Conservation (phyloP, 768 basidiomycete genomes). For the Suillus clintonianus region DNA sequence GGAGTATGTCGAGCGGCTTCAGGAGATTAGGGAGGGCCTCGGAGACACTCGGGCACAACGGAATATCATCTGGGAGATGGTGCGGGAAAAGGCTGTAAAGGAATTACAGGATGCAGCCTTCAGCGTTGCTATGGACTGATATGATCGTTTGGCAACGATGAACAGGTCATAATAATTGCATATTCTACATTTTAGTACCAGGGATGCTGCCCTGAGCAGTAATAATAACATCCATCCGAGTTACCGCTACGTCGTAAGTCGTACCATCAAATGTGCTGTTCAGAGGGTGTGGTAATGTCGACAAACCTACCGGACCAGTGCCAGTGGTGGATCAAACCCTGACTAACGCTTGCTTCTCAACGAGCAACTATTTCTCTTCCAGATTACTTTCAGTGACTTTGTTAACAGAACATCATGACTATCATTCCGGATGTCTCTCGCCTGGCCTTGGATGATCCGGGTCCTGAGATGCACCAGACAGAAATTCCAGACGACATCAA, state of each 20-base stretch:
- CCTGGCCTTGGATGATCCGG: conserved; percentile 44
- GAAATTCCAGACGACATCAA: conserved; percentile 33
- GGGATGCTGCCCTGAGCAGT: background rate
- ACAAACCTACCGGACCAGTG: no score
- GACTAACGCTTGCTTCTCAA: conserved; percentile 2
- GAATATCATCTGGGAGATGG: conserved; percentile 73
- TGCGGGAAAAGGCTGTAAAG: conserved; percentile 70
- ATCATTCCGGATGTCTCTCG: conserved; percentile 50
- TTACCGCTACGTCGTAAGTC: background rate
- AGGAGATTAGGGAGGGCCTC: conserved; percentile 80
- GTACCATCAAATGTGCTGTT: background rate
- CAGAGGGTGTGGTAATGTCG: background rate
- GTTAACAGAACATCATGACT: conserved; percentile 20
- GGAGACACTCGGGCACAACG: conserved; percentile 75
- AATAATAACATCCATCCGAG: background rate
- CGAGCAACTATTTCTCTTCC: conserved; percentile 1
- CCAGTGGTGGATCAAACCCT: conserved; percentile 3
- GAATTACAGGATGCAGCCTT: conserved; percentile 71
- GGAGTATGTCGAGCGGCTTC: conserved; percentile 82
- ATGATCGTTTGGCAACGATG: background rate
- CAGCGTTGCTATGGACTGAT: conserved; percentile 31
- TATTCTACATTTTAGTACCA: background rate
- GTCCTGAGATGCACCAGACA: conserved; percentile 14
- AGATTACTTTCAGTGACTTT: background rate
- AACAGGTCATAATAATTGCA: background rate